Base-by-base conservation (phyloP, 352 stramenopile genomes). In the Pilasporangium apinafurcum region DNA sequence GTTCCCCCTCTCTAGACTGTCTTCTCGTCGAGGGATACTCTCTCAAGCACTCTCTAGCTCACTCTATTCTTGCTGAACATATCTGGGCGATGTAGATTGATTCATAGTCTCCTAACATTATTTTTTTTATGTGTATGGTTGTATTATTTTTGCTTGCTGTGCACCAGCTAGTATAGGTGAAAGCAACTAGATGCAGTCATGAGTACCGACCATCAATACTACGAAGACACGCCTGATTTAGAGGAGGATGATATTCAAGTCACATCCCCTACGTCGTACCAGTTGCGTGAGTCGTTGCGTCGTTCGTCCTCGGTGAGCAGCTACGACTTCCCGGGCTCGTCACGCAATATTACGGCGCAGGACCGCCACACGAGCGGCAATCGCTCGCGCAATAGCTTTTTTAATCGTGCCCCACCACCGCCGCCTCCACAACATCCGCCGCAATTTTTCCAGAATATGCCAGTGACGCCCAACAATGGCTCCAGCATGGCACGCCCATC, bases 211-310 rank as follows among this genome's bases (percentile, higher is more conserved):
- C 53, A 56, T 39, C 46, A 69, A 37, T 25, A 59, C 25, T 63
- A 66, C 31, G 59, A 65, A 34, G 65, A 56, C 31, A 65, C 9
- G 8, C 14, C 14, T 7, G 18, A n/a, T 12, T 24, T 40, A 16
- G 37, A 67, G 16, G 67, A 72, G 18, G 69, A 87, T 8, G 73
- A 89, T 46, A 86, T 92, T 47, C 50, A 67, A n/a, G 79, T 92
- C 50, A 92, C 79, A 49, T 92, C 79, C 36, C 79, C 79, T 37
- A 89, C 76, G 37, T 89, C 76, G 36, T 86, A 87, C 35, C 67
- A 73, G 30, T 61, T 76, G 52, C 76, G 79, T 53, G 77, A 89
- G 56, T 92, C 79, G 14, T 72, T 92, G 45, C 79, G 74, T 16
- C 79, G 72, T 28, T 88, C 77, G 34, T 88, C 68, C 39, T 91